Evolutionary conservation across 495 filamentous ascomycete genomes (phyloP), one percentile per base, ranked within the genome.

Genomic region (Podospora tetraspora): DNA sequence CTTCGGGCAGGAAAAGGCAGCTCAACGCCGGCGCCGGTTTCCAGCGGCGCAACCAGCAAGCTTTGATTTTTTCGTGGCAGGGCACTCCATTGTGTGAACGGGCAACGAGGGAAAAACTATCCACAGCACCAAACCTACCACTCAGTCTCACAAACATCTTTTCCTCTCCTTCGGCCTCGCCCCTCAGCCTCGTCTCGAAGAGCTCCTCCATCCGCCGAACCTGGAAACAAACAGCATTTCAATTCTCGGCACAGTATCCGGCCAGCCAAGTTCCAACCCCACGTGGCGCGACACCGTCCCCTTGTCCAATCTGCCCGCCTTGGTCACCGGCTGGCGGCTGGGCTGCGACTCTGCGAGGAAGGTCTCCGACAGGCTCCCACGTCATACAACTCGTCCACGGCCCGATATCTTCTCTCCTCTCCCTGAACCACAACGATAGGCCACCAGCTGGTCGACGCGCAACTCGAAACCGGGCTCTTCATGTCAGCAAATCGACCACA

Each of bases 401-500:
- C 27, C 27, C 23, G 5, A 12, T 11, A 25, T 22, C 30, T 6
- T 52, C 16, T 13, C 32, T 52, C 12, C 43, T 52, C 43, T 52
- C 43, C 43, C 43, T 52, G 43, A n/a, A 52, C 43, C 43, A 52
- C 43, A 16, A 52, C 43, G 43, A 52, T 8, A 52, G 43, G 43
- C 43, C 43, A 52, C 43, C 43, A 7, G 43, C 43, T 52, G 43
- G 43, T 52, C 43, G 43, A 52, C 43, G 43, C 43, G 19, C 6
- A 52, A 52, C 43, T 52, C 12, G 16, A 19, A n/a, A 52, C n/a
- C 43, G 43, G 43, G 43, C 6, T n/a, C 57, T 66, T 66, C 56
- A 66, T 66, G 64, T 24, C 57, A 60, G 57, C 57, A 59, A 57
- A 19, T 59, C 64, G 64, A 52, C 57, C 27, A 19, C 19, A 60